Base-by-base conservation (phyloP, 2,329 filamentous ascomycete genomes). In the Simplicillium sp. region DNA sequence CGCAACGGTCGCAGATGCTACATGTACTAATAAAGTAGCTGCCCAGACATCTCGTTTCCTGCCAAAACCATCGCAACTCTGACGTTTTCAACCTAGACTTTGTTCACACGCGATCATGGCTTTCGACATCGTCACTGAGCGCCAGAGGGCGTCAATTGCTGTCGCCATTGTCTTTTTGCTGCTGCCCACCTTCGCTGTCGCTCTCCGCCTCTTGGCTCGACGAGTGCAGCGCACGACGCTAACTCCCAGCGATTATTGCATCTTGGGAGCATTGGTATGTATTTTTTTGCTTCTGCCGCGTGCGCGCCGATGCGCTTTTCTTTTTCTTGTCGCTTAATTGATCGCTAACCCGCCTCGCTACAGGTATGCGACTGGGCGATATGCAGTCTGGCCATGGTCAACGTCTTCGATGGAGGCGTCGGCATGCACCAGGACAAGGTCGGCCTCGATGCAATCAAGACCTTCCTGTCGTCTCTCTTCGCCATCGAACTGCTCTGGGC, bases 171-270 rank as follows among this genome's bases (percentile, higher is more conserved):
- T 50, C 8, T 54, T 54, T 33, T 43, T 40, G 31, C 16, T 51
- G 9, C 18, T 54, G 11, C 40, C 53, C 2, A 38, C 43, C 15
- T 16, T 38, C 11, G 44, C 48, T 5, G 51, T 54, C n/a, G 32
- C 29, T 13, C 29, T 54, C 20, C 48, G 53, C 15, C 25, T 54
- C 17, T 34, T 54, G n/a, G 50, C 51, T 13, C 45, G 50, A 34
- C 48, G 46, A 6, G 49, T 48, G 13, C 41, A 49, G 6, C 47
- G 50, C 38, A 44, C 51, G 28, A 17, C 17, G 8, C 44, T 54
- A 4, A 52, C 54, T 34, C 38, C 40, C 12, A 54, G 53, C 31
- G 53, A 56, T 39, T 51, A 46, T 36, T 37, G 50, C 28, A 50
- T 54, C 20, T 41, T 54, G 13, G 39, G 17, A 25, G 20, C 20